These are phyloP conservation scores for Gossypium australe DNA, from an alignment of 345 rosid species.

Conservation along the genomic window DNA sequence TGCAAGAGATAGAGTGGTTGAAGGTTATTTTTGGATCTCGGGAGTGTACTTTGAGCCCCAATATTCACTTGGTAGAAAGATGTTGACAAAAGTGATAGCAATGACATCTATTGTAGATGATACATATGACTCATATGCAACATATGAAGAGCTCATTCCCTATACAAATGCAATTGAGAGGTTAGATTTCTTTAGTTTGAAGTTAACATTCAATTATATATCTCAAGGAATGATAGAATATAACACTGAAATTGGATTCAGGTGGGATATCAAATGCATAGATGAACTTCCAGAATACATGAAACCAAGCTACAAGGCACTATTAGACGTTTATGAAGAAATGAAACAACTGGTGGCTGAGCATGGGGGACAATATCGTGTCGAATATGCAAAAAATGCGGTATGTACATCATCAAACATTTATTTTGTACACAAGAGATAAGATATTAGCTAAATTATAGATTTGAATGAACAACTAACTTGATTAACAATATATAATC, in stretches of 20 bases:
- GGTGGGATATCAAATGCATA: slow-evolving; percentile 20
- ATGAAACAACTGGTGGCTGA: slow-evolving; percentile 13
- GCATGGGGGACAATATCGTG: slow-evolving; percentile 14
- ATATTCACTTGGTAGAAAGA: slow-evolving; percentile 17
- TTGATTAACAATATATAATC: no score
- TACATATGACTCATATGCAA: slow-evolving; percentile 20
- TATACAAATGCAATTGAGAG: slow-evolving; percentile 21
- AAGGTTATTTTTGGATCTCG: slow-evolving; percentile 25
- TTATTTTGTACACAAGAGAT: not conserved
- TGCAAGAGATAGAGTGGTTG: slow-evolving; percentile 28
- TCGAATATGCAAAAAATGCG: slow-evolving; percentile 26
- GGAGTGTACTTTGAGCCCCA: slow-evolving; percentile 22
- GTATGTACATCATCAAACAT: not conserved
- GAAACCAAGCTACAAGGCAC: slow-evolving; percentile 28
- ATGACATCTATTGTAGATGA: slow-evolving; percentile 23
- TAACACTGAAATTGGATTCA: not conserved
- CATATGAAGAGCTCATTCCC: slow-evolving; percentile 17
- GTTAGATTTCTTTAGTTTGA: not conserved
- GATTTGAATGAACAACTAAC: no score
- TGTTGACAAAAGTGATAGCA: slow-evolving; percentile 18
- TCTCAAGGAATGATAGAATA: not conserved
- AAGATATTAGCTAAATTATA: no score
- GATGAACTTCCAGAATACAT: slow-evolving; percentile 29
- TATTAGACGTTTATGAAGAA: slow-evolving; percentile 29
- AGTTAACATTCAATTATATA: not conserved